Evolutionary conservation across 768 basidiomycete genomes (phyloP).

Genomic region (Tylopilus rubrobrunneus): DNA sequence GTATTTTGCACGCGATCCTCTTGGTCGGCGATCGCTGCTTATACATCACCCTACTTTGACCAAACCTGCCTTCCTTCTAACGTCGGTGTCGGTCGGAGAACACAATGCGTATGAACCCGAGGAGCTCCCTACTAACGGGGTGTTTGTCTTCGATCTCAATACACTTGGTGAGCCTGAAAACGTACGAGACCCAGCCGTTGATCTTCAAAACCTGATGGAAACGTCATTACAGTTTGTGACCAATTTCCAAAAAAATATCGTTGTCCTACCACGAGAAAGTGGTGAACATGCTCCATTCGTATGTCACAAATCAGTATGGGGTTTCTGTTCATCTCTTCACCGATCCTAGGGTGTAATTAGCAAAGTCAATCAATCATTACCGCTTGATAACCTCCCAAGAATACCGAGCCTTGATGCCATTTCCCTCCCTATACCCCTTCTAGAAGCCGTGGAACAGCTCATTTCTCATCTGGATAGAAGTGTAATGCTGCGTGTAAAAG

Average conservation of each 20-base stretch:
- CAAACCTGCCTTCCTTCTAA: conserved; percentile 54
- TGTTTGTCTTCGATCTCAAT: conserved; percentile 52
- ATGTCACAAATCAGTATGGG: conserved; percentile 1
- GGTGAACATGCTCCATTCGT: conserved; percentile 20
- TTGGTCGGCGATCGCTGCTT: conserved; percentile 83
- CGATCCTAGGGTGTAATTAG: conserved; percentile 39
- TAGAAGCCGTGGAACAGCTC: conserved; percentile 44
- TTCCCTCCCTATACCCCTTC: conserved; percentile 29
- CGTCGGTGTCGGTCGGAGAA: conserved; percentile 60
- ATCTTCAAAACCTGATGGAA: not conserved
- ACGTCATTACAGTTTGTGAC: conserved; percentile 16
- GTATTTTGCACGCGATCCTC: conserved; percentile 77
- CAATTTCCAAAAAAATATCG: conserved; percentile 18
- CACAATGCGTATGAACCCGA: conserved; percentile 47
- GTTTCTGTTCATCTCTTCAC: not conserved
- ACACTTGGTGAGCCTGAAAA: conserved; percentile 17
- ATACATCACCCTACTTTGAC: conserved; percentile 52
- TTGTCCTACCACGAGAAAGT: conserved; percentile 20
- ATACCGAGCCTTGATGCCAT: conserved; percentile 22
- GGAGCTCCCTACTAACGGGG: conserved; percentile 56
- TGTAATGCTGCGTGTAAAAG: conserved; percentile 60
- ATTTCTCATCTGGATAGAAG: conserved; percentile 58
- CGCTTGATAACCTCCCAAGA: conserved; percentile 37
- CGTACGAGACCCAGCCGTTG: conserved; percentile 20
- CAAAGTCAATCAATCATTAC: conserved; percentile 47